Evolutionary conservation across 495 filamentous ascomycete species (phyloP).

Genomic region (Copromyces sp.): DNA sequence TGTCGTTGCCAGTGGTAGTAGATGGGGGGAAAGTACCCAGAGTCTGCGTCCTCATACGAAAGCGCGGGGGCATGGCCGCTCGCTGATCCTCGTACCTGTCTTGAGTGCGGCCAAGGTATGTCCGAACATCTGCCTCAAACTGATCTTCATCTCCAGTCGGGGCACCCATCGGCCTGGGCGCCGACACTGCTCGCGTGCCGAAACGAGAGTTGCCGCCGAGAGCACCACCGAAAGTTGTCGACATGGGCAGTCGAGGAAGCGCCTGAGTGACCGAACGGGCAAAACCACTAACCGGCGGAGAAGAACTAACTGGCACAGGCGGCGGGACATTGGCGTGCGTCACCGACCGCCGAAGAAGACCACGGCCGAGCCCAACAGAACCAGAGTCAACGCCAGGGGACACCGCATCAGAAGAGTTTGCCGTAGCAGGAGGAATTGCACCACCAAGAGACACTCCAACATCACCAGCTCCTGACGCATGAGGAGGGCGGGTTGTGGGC

Average conservation of each 20-base stretch:
- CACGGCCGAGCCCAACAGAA: not conserved
- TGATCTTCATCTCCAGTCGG: not conserved
- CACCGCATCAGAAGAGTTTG: too few species aligned
- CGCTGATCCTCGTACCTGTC: not conserved
- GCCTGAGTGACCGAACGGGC: not conserved
- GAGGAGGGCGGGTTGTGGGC: not conserved
- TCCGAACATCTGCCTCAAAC: not conserved
- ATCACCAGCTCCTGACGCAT: not conserved
- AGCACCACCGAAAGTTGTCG: not conserved
- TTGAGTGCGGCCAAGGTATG: not conserved
- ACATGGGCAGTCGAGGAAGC: not conserved
- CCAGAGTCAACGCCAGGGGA: not conserved
- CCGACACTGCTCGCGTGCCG: not conserved
- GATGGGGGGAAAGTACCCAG: not conserved
- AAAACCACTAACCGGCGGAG: not conserved
- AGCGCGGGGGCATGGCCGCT: not conserved
- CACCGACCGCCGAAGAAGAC: not conserved
- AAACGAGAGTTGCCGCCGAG: not conserved
- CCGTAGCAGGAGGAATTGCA: not conserved
- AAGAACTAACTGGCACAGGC: not conserved
- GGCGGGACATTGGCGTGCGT: not conserved
- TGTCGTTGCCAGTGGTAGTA: not conserved
- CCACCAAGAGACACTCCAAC: not conserved
- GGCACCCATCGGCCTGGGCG: not conserved
- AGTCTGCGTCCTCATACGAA: not conserved